phyloP scores from a whole-genome alignment of 2,329 filamentous ascomycete species.

The Fusarium chuoi region DNA sequence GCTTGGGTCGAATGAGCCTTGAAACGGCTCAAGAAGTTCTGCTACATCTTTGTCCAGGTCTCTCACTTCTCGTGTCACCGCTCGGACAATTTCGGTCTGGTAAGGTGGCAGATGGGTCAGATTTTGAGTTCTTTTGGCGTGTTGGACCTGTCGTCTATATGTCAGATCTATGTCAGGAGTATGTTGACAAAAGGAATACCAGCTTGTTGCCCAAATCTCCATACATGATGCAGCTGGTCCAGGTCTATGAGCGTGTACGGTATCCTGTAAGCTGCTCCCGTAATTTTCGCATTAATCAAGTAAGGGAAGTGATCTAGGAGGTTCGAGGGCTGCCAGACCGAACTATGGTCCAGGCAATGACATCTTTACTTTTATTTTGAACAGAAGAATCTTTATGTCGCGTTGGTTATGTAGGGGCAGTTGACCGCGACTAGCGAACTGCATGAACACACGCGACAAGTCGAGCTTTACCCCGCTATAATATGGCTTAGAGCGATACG shows the following conservation, averaged over 20 bases:
- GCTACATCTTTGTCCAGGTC: conserved; percentile 90
- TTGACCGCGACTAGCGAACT: conserved; percentile 26
- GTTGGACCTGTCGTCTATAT: conserved; percentile 75
- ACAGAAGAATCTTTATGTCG: conserved; percentile 20
- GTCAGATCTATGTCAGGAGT: background rate
- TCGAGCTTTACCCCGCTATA: conserved; percentile 42
- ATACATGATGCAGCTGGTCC: conserved; percentile 70
- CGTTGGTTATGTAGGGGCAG: conserved; percentile 12
- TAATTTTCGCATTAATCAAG: background rate
- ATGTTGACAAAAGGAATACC: conserved; percentile 56
- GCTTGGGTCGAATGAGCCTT: conserved; percentile 85
- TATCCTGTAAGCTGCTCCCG: background rate
- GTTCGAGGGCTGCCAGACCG: background rate
- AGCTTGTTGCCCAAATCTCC: conserved; percentile 88
- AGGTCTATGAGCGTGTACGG: conserved; percentile 6
- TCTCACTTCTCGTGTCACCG: conserved; percentile 88
- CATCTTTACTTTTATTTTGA: conserved; percentile 10
- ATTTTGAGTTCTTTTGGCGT: conserved; percentile 93
- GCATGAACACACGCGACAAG: conserved; percentile 21
- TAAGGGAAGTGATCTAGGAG: background rate
- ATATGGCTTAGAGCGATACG: conserved; percentile 40
- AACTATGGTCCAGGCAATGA: conserved; percentile 8
- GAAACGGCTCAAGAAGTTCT: conserved; percentile 82
- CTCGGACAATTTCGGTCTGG: conserved; percentile 89
- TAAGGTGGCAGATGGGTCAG: conserved; percentile 89